Percentiles rank a stretch among this genome's conserved stretches.
Conservation (phyloP, 495 filamentous ascomycete species). For the Penicillium simplicissimum region DNA sequence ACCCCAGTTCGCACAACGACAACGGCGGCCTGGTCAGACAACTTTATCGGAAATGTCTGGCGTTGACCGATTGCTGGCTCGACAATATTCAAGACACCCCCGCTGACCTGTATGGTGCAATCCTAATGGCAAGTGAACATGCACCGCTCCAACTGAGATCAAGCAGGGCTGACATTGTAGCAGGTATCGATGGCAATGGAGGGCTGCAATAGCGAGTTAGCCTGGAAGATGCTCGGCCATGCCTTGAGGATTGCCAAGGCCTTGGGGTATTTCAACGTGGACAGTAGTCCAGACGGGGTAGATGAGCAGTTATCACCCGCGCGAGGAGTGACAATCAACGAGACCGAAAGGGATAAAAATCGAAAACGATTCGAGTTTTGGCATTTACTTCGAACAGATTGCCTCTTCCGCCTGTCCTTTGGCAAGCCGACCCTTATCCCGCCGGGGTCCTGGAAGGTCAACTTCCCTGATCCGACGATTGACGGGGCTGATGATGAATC, state of each 20-base stretch:
- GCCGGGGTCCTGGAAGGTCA: background rate
- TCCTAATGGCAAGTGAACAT: background rate
- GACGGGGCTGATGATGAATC: background rate
- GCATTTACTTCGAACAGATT: background rate
- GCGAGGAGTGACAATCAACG: background rate
- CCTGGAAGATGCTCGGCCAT: background rate
- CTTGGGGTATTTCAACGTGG: background rate
- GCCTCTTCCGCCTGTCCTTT: background rate
- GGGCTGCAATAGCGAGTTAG: background rate
- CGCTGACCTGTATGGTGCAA: background rate
- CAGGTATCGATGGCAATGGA: background rate
- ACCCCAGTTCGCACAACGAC: background rate
- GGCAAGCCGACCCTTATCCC: background rate
- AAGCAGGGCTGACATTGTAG: background rate
- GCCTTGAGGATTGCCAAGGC: background rate
- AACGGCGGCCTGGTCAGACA: background rate
- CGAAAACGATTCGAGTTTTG: constrained; percentile 2
- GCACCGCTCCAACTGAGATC: background rate
- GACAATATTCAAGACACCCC: background rate
- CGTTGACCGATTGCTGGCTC: background rate
- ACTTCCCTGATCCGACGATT: background rate
- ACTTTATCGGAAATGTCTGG: background rate
- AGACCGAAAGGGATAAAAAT: background rate
- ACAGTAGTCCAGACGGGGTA: background rate
- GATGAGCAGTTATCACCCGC: background rate